Conservation (phyloP, 768 basidiomycete genomes). For the Asterophora parasitica region DNA sequence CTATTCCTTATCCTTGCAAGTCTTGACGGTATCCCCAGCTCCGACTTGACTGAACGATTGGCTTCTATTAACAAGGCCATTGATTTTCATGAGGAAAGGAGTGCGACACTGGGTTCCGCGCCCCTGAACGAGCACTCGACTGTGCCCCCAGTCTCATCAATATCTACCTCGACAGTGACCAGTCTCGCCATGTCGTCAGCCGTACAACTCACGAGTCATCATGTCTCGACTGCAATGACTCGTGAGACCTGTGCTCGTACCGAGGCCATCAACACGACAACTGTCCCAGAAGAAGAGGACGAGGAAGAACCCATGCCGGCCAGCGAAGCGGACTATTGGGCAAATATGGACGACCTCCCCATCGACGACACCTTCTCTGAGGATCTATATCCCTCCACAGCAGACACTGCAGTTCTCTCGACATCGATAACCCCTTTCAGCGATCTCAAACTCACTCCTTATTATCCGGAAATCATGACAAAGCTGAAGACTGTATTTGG, state of each 20-base stretch:
- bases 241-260: background rate
- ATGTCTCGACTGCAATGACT: background rate
- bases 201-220: background rate
- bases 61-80: conserved; percentile 33
- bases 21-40: conserved; percentile 20
- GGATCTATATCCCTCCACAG: conserved; percentile 13
- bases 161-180: background rate
- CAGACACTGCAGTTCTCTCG: conserved; percentile 12
- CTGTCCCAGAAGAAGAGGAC: conserved; percentile 1
- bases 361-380: conserved; percentile 24
- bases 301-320: conserved; percentile 24
- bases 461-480: conserved; percentile 47
- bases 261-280: no score
- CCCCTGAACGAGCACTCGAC: background rate
- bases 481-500: conserved; percentile 58
- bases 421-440: conserved; percentile 13
- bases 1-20: background rate
- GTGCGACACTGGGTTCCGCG: background rate
- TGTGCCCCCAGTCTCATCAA: background rate
- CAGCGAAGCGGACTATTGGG: conserved; percentile 48
- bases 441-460: conserved; percentile 17
- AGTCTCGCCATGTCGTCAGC: background rate
- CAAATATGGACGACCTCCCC: conserved; percentile 36
- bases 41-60: conserved; percentile 33
- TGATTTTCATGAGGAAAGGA: conserved; percentile 14